phyloP scores from a whole-genome alignment of 75 land plant species.

The Cunninghamia lanceolata region DNA sequence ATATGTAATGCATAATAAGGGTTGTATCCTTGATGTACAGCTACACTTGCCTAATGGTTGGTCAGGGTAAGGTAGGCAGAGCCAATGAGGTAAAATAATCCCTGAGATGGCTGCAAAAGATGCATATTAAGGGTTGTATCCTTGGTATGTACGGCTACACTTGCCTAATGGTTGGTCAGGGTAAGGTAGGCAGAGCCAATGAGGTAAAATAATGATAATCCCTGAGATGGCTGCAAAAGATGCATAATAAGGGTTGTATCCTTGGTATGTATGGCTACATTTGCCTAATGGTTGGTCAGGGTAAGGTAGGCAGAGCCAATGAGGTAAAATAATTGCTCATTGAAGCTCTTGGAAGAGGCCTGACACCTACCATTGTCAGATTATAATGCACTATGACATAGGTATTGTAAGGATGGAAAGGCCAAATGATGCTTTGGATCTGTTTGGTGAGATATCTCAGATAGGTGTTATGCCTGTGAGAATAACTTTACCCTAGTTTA shows the following conservation, averaged over 20 bases:
- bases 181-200: too few species aligned
- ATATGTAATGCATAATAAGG: too few species aligned
- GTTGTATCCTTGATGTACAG: too few species aligned
- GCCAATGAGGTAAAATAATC: too few species aligned
- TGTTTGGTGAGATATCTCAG: conserved; percentile 44
- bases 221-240: conserved; percentile 29
- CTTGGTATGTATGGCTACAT: conserved; percentile 54
- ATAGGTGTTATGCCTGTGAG: conserved; percentile 36
- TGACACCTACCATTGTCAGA: conserved; percentile 48
- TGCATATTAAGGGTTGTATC: too few species aligned
- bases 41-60: too few species aligned
- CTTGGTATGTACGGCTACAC: too few species aligned
- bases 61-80: too few species aligned
- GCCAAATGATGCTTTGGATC: conserved; percentile 34
- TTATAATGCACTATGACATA: conserved; percentile 43
- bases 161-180: too few species aligned
- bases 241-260: conserved; percentile 35
- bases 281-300: conserved; percentile 57
- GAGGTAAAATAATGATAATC: too few species aligned
- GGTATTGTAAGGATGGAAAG: conserved; percentile 56
- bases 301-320: conserved; percentile 53
- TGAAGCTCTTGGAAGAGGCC: conserved; percentile 41
- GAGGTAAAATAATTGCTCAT: conserved; percentile 50
- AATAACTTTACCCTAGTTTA: conserved; percentile 52
- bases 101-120: conserved; percentile 27